Evolutionary conservation across 2,329 filamentous ascomycete species (phyloP).

Genomic region (Colletotrichum cuscutae): DNA sequence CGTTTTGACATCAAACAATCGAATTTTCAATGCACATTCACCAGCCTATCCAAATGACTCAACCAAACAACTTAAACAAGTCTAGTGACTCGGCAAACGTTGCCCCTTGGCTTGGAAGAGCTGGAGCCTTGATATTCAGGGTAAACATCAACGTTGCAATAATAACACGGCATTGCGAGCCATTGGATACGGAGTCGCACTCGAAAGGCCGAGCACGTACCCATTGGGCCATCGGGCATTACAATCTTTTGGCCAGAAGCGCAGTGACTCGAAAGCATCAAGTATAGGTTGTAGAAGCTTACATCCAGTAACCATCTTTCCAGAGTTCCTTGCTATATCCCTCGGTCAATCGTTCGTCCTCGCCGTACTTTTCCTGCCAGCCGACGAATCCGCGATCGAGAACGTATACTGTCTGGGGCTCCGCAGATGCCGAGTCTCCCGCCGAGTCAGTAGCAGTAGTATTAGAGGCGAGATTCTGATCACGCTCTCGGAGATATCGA

Average conservation of each 20-base stretch:
- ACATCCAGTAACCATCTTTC: slow-evolving; percentile 64
- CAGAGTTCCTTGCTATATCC: slow-evolving; percentile 87
- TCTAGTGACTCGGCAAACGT: not conserved
- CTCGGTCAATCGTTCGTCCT: slow-evolving; percentile 84
- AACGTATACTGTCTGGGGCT: slow-evolving; percentile 80
- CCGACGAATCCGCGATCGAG: slow-evolving; percentile 85
- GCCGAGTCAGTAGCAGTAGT: slow-evolving; percentile 19
- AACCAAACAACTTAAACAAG: not conserved
- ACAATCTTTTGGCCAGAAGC: no score
- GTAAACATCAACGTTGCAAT: not conserved
- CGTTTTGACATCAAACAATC: not conserved
- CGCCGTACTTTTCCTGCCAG: slow-evolving; percentile 88
- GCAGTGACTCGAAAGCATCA: no score
- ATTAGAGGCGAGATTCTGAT: slow-evolving; percentile 52
- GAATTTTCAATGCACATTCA: not conserved
- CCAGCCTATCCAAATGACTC: not conserved
- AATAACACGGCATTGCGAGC: not conserved
- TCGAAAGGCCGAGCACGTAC: not conserved
- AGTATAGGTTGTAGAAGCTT: not conserved
- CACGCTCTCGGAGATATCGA: slow-evolving; percentile 78
- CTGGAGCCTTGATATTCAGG: not conserved
- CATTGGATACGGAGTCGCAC: not conserved
- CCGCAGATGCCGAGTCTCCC: slow-evolving; percentile 4
- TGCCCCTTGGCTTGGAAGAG: not conserved
- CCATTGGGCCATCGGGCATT: not conserved